These are phyloP conservation scores for Fusarium ambrosium DNA, from an alignment of 2,329 filamentous ascomycete genomes.

Conservation along the genomic window DNA sequence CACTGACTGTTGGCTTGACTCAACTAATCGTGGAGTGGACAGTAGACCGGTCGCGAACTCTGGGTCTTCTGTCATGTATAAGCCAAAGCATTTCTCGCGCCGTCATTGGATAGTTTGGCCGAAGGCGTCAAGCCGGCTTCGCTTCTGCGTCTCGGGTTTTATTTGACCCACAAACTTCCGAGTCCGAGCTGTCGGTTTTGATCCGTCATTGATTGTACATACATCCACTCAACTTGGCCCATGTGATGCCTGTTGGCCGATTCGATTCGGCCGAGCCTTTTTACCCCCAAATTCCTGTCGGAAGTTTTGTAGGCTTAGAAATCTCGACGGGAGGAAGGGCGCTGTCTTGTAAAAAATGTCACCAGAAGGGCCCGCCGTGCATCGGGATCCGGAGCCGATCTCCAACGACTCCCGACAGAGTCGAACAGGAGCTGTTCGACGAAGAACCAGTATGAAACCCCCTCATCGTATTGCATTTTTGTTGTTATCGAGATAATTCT, in stretches of 20 bases:
- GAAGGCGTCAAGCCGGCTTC: constrained; percentile 13
- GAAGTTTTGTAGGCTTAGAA: neutral
- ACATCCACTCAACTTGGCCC: neutral
- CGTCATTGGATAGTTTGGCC: constrained; percentile 30
- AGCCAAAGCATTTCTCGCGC: constrained; percentile 2
- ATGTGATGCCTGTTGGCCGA: constrained; percentile 2
- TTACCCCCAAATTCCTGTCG: neutral
- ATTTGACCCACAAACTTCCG: constrained; percentile 13
- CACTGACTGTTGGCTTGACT: constrained; percentile 24
- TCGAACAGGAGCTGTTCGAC: constrained; percentile 2
- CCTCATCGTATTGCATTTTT: neutral
- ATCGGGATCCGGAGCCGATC: constrained; percentile 5
- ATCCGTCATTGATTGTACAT: neutral
- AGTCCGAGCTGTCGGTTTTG: constrained; percentile 3
- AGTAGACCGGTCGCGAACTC: constrained; percentile 14
- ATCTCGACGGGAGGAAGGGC: constrained; percentile 1
- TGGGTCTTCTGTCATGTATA: constrained; percentile 16
- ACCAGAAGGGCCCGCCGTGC: constrained; percentile 7
- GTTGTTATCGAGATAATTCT: neutral
- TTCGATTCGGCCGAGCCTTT: neutral
- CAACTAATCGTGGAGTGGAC: neutral
- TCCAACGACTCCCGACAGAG: neutral
- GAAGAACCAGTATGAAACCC: constrained; percentile 32
- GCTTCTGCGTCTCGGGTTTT: constrained; percentile 7
- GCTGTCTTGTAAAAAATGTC: constrained; percentile 20